Conservation (phyloP, 2,329 filamentous ascomycete species). For the Neocatenulostroma microsporum region DNA sequence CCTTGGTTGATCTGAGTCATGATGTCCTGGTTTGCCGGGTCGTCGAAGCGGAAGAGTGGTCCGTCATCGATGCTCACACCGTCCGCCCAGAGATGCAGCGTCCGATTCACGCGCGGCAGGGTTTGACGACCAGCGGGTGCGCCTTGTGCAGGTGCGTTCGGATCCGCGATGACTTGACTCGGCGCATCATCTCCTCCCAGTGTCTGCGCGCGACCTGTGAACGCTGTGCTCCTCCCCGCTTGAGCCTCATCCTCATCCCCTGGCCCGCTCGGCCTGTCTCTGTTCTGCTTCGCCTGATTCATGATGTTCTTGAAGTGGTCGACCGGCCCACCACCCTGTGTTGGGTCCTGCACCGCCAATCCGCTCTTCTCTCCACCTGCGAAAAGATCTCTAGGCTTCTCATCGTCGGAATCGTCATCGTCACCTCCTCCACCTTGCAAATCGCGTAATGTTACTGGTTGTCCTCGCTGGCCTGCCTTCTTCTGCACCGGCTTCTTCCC, state of each 20-base stretch:
- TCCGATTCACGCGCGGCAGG: constrained; percentile 51
- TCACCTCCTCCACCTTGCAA: constrained; percentile 43
- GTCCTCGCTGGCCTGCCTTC: constrained; percentile 19
- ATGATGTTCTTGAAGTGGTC: constrained; percentile 46
- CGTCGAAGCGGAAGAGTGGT: constrained; percentile 67
- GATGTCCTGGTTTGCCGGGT: constrained; percentile 64
- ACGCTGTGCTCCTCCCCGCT: constrained; percentile 35
- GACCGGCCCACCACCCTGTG: constrained; percentile 35
- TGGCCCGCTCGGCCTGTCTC: constrained; percentile 48
- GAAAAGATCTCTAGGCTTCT: constrained; percentile 62
- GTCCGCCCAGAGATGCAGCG: constrained; percentile 72
- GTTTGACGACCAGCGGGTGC: constrained; percentile 32
- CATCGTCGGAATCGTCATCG: constrained; percentile 55
- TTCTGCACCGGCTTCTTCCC: constrained; percentile 7
- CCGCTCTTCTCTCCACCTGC: constrained; percentile 80
- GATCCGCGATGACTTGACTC: constrained; percentile 60
- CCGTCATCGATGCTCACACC: constrained; percentile 83
- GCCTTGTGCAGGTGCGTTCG: constrained; percentile 35
- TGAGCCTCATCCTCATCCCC: constrained; percentile 38
- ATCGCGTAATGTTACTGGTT: constrained; percentile 38
- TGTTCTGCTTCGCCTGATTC: constrained; percentile 46
- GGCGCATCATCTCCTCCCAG: constrained; percentile 70
- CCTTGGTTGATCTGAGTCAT: constrained; percentile 69
- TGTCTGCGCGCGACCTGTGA: constrained; percentile 65
- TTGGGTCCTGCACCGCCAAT: constrained; percentile 59